A percentile compares a stretch with the other conserved stretches of the same genome.
phyloP scores from a whole-genome alignment of 306 rosid species.

The Glycine tomentella region DNA sequence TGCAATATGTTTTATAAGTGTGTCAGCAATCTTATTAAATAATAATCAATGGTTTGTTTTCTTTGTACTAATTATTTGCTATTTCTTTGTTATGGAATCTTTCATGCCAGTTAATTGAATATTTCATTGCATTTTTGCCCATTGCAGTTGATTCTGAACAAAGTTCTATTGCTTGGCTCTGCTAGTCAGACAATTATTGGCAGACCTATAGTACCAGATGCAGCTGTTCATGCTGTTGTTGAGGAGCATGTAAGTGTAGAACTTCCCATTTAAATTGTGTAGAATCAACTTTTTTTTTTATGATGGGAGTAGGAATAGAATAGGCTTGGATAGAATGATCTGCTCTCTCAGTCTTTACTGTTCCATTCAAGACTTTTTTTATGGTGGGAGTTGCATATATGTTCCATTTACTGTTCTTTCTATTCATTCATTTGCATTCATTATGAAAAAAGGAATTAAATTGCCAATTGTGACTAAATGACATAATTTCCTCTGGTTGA shows the following conservation, averaged over 20 bases:
- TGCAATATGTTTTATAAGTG: slow-evolving; percentile 20
- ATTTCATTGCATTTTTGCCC: slow-evolving; percentile 26
- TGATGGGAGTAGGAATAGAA: slow-evolving; percentile 31
- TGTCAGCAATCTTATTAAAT: background rate
- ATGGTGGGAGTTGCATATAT: no score
- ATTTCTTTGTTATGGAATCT: slow-evolving; percentile 32
- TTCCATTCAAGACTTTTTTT: no score
- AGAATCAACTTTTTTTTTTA: slow-evolving; percentile 16
- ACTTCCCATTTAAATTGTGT: slow-evolving; percentile 25
- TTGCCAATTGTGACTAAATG: background rate
- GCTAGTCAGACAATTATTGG: slow-evolving; percentile 80
- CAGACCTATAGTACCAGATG: slow-evolving; percentile 83
- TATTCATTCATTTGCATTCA: slow-evolving; percentile 12
- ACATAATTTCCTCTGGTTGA: slow-evolving; percentile 9
- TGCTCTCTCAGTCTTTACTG: no score
- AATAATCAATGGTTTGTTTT: slow-evolving; percentile 19
- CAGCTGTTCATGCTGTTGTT: slow-evolving; percentile 85
- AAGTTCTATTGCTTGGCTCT: slow-evolving; percentile 85
- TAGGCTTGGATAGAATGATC: slow-evolving; percentile 31
- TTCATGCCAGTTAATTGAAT: slow-evolving; percentile 9
- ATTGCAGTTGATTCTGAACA: slow-evolving; percentile 79
- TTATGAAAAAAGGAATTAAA: slow-evolving; percentile 25
- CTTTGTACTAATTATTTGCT: background rate
- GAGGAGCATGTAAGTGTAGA: slow-evolving; percentile 91
- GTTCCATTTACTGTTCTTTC: slow-evolving; percentile 18